Conservation (phyloP, 768 basidiomycete species). For the Coprinopsis marcescibilis region DNA sequence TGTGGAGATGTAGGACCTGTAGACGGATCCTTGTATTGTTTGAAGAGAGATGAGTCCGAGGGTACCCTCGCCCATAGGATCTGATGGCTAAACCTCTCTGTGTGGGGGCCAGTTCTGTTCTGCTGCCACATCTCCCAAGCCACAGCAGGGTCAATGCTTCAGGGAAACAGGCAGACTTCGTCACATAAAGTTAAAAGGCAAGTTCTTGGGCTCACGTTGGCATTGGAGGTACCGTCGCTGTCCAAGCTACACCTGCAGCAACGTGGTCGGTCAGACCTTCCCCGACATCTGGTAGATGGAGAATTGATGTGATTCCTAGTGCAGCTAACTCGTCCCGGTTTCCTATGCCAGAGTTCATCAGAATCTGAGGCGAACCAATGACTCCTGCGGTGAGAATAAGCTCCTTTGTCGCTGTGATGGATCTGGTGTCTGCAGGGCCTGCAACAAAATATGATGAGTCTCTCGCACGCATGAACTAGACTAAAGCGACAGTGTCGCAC, state of each 20-base stretch:
- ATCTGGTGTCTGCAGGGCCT: not conserved
- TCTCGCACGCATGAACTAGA: too few relatives aligned
- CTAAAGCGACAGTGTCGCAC: conserved; percentile 8
- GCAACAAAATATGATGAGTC: too few relatives aligned
- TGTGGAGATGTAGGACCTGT: conserved; percentile 17
- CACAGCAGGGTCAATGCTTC: not conserved
- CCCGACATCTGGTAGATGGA: not conserved
- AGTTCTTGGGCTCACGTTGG: not conserved
- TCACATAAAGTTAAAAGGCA: not conserved
- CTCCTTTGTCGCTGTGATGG: not conserved
- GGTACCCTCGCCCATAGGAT: not conserved
- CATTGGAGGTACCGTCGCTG: not conserved
- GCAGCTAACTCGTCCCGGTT: not conserved
- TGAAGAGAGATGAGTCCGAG: not conserved
- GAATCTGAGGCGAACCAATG: not conserved
- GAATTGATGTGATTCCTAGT: not conserved
- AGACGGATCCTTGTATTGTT: not conserved
- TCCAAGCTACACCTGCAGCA: not conserved
- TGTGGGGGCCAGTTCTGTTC: not conserved
- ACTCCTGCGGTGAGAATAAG: not conserved
- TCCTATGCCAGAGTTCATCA: not conserved
- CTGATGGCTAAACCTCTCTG: not conserved
- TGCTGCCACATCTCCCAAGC: not conserved
- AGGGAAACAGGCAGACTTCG: not conserved
- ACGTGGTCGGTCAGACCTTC: not conserved